phyloP scores from a whole-genome alignment of 2,329 filamentous ascomycete genomes.

The Neofusicoccum umdonicola region DNA sequence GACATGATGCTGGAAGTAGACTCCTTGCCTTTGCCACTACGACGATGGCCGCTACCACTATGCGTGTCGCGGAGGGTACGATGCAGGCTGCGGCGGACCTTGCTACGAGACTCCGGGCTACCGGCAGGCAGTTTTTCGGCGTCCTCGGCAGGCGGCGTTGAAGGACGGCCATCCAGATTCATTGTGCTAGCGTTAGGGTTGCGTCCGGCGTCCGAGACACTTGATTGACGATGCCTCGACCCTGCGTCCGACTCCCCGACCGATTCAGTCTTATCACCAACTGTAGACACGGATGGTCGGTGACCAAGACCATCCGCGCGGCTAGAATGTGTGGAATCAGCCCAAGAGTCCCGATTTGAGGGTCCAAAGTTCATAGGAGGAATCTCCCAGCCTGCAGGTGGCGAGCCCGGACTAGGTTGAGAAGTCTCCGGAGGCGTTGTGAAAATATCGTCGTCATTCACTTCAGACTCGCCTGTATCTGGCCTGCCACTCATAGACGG shows the following conservation, averaged over 20 bases:
- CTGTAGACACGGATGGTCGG: slow-evolving; percentile 31
- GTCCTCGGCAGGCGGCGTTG: slow-evolving; percentile 28
- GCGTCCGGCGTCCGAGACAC: slow-evolving; percentile 1
- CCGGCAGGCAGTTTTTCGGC: slow-evolving; percentile 26
- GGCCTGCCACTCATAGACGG: slow-evolving; percentile 28
- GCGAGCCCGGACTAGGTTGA: slow-evolving; percentile 35
- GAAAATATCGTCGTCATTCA: slow-evolving; percentile 42
- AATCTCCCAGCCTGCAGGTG: slow-evolving; percentile 29
- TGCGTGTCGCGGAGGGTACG: slow-evolving; percentile 81
- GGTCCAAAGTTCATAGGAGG: slow-evolving; percentile 35
- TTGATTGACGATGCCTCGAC: slow-evolving; percentile 31
- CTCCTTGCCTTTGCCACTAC: slow-evolving; percentile 75
- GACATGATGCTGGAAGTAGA: slow-evolving; percentile 58
- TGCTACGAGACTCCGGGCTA: slow-evolving; percentile 57
- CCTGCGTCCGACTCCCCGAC: slow-evolving; percentile 32
- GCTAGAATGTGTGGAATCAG: slow-evolving; percentile 15
- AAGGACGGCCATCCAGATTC: slow-evolving; percentile 16
- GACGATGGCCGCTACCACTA: slow-evolving; percentile 61
- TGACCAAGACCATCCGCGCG: slow-evolving; percentile 27
- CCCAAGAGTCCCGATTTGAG: slow-evolving; percentile 13
- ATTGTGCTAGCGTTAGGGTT: neutral
- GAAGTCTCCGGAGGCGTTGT: slow-evolving; percentile 46
- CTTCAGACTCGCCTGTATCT: slow-evolving; percentile 17
- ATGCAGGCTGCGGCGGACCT: slow-evolving; percentile 81
- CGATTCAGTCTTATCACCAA: slow-evolving; percentile 27